These are phyloP conservation scores for Phoma sp. DNA, from an alignment of 2,329 filamentous ascomycete genomes.

Conservation along the genomic window DNA sequence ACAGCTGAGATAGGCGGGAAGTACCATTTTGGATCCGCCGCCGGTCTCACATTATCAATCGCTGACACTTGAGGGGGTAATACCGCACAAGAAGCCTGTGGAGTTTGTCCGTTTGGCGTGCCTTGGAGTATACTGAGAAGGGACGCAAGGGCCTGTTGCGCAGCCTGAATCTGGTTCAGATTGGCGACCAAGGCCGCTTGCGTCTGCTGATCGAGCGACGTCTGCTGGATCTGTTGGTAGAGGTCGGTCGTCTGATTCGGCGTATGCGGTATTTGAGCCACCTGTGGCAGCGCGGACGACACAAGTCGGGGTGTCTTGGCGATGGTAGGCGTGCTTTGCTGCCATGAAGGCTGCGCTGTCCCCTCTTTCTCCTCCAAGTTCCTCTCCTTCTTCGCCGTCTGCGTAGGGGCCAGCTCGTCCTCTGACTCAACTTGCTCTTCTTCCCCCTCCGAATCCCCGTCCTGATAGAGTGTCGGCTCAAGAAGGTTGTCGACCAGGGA, in stretches of 20 bases:
- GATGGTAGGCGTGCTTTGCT: background rate
- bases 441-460: slow-evolving; percentile 41
- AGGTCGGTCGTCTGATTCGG: slow-evolving; percentile 26
- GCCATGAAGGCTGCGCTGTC: background rate
- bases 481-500: slow-evolving; percentile 32
- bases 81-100: slow-evolving; percentile 3
- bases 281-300: slow-evolving; percentile 2
- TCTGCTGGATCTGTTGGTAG: slow-evolving; percentile 37
- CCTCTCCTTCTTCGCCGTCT: slow-evolving; percentile 16
- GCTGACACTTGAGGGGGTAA: slow-evolving; percentile 13
- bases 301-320: background rate
- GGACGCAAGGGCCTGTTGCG: slow-evolving; percentile 34
- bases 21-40: slow-evolving; percentile 38
- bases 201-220: slow-evolving; percentile 36
- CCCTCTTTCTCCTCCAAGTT: background rate
- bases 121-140: slow-evolving; percentile 24
- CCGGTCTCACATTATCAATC: slow-evolving; percentile 25
- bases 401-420: slow-evolving; percentile 41
- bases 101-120: slow-evolving; percentile 13
- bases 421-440: slow-evolving; percentile 21
- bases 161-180: slow-evolving; percentile 28
- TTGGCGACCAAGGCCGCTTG: slow-evolving; percentile 34
- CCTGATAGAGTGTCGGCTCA: slow-evolving; percentile 42
- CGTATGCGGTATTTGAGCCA: slow-evolving; percentile 18
- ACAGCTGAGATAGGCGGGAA: slow-evolving; percentile 24